Percentiles rank a stretch among this genome's conserved stretches.
Conservation (phyloP, 1,284 basidiomycete genomes). For the Microbotryomycetes sp. region DNA sequence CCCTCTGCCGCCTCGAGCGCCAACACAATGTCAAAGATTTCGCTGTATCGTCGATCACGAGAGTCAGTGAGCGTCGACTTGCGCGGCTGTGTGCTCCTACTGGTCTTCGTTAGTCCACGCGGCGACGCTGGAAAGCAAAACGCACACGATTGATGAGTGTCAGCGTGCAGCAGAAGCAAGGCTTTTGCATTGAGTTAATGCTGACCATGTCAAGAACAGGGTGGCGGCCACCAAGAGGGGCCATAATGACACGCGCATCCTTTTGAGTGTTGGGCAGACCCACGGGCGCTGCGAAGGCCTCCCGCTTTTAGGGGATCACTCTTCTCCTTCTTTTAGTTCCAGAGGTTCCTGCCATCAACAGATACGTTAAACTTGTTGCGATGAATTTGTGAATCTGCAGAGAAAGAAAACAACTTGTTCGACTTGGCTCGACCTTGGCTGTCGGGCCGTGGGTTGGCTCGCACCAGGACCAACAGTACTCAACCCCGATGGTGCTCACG, state of each 20-base stretch:
- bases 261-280: too few species aligned
- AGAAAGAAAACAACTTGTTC: too few species aligned
- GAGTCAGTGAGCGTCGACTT: too few species aligned
- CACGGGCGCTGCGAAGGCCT: background rate
- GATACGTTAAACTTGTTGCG: too few species aligned
- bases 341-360: too few species aligned
- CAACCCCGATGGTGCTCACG: background rate
- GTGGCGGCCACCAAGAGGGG: background rate
- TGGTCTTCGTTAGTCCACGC: conserved; percentile 36
- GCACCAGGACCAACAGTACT: background rate
- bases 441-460: too few species aligned
- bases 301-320: too few species aligned
- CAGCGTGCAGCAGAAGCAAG: background rate
- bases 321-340: too few species aligned
- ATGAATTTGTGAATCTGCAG: too few species aligned
- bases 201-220: background rate
- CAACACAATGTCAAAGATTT: conserved; percentile 91
- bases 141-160: background rate
- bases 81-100: background rate
- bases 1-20: conserved; percentile 74
- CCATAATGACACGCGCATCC: background rate
- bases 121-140: conserved; percentile 15
- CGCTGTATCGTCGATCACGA: conserved; percentile 38
- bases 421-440: too few species aligned
- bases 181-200: background rate